Conservation (phyloP, 2,329 filamentous ascomycete species). For the Phyllosticta citrichinensis region DNA sequence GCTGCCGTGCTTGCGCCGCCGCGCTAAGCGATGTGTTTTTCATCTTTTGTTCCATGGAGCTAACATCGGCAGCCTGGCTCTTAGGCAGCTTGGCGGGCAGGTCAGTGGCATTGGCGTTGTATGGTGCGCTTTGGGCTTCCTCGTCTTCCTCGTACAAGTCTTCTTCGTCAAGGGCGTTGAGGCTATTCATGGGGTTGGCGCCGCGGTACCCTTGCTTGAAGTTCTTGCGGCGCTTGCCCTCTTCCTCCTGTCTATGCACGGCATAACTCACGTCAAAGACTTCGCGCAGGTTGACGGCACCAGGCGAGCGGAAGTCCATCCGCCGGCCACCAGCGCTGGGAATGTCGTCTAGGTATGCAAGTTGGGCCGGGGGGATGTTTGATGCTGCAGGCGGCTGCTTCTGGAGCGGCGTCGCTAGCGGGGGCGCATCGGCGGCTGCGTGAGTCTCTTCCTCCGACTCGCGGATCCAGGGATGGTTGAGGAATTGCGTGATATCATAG, state of each 20-base stretch:
- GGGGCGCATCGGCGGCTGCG: conserved; percentile 58
- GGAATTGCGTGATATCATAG: conserved; percentile 85
- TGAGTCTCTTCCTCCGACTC: conserved; percentile 57
- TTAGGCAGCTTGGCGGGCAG: conserved; percentile 60
- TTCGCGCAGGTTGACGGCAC: conserved; percentile 88
- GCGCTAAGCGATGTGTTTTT: conserved; percentile 66
- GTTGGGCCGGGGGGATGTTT: conserved; percentile 30
- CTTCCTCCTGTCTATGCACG: conserved; percentile 92
- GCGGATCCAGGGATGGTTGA: conserved; percentile 89
- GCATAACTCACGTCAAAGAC: conserved; percentile 98
- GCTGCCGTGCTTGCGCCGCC: conserved; percentile 52
- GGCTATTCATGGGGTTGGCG: conserved; percentile 52
- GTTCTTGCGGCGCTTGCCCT: conserved; percentile 83
- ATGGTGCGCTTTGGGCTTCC: conserved; percentile 45
- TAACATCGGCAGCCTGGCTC: conserved; percentile 50
- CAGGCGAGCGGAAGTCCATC: conserved; percentile 89
- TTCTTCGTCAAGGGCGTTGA: conserved; percentile 56
- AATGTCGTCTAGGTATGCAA: conserved; percentile 49
- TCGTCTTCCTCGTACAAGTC: conserved; percentile 58
- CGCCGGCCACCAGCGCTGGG: conserved; percentile 48
- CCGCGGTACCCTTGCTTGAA: conserved; percentile 60
- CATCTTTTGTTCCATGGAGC: conserved; percentile 77
- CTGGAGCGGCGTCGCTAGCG: conserved; percentile 60
- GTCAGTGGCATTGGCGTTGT: conserved; percentile 37
- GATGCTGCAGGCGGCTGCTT: conserved; percentile 33